Evolutionary conservation across 768 basidiomycete species (phyloP), one percentile per base, ranked within the genome.

Genomic region (Fomitopsis pulvina): DNA sequence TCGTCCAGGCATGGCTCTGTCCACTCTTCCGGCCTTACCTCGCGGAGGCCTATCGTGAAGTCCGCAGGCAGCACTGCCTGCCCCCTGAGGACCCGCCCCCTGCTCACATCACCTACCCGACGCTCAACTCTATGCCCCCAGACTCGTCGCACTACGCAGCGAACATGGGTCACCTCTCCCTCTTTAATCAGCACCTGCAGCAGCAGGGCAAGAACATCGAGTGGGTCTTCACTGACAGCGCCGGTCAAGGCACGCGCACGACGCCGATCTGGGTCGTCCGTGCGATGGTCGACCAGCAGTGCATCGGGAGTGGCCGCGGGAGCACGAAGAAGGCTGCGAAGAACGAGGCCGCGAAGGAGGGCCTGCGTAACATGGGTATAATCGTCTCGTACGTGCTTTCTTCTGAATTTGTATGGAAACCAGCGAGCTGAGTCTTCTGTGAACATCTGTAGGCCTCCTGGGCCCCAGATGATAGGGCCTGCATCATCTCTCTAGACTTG

Each of bases 341-440:
- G 60, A 88, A 89, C 59, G 87, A 87, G 61, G 88, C 88, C 4
- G 88, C 88, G 26, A 89, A 87, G 64, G 70, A 80, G 56, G 87
- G 85, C 2, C 70, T 90, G 12, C 37, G 20, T 14, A 38, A 30
- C 12, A 38, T 48, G 47, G 71, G 57, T 8, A 47, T 86, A 41
- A 53, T 68, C 37, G 78, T 80, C 74, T 60, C 67, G 75, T 72
- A 47, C 37, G 60, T 59, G 24, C 32, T 20, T 42, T 27, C 11
- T 39, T 40, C 14, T 21, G 20, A 7, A 24, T 53, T 40, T 27
- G 42, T 26, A 32, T 34, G 11, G 42, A 34, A 42, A 4, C 39
- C 39, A 21, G 11, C 20, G 28, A 12, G n/a, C n/a, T n/a, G n/a
- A n/a, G n/a, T n/a, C n/a, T n/a, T n/a, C n/a, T 29, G 7, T 21